phyloP scores from a whole-genome alignment of 163 green algal genomes.

The Scenedesmus sp. region DNA sequence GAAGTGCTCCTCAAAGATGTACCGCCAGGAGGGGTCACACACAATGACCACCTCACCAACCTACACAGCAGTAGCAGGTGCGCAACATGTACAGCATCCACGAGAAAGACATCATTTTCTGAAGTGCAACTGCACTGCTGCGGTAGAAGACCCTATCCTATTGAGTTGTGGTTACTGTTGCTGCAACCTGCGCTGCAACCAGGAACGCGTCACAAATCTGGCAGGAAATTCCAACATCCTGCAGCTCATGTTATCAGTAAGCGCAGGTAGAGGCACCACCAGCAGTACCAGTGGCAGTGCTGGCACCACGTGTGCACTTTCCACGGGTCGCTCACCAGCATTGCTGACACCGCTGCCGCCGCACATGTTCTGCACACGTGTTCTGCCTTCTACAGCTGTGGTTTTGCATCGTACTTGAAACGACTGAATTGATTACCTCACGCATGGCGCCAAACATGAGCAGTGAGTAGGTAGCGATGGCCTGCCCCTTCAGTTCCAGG shows the following conservation, averaged over 20 bases:
- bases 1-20: constrained; percentile 86
- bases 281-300: too few relatives aligned
- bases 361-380: too few relatives aligned
- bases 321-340: too few relatives aligned
- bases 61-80: not conserved
- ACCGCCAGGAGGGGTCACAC: constrained; percentile 90
- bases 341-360: too few relatives aligned
- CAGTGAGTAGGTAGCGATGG: constrained; percentile 92
- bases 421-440: constrained; percentile 50
- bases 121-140: too few relatives aligned
- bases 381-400: not conserved
- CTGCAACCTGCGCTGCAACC: not conserved
- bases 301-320: too few relatives aligned
- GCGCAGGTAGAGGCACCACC: not conserved
- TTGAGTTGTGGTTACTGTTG: not conserved
- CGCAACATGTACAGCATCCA: not conserved
- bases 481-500: constrained; percentile 87
- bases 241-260: too few relatives aligned
- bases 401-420: not conserved
- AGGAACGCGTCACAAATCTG: too few relatives aligned
- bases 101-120: not conserved
- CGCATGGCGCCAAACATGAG: constrained; percentile 91
- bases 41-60: constrained; percentile 98
- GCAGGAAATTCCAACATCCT: too few relatives aligned
- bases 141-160: too few relatives aligned